Evolutionary conservation across 2,329 filamentous ascomycete species (phyloP), one percentile per base, ranked within the genome.

Genomic region (Pseudocercospora musae): DNA sequence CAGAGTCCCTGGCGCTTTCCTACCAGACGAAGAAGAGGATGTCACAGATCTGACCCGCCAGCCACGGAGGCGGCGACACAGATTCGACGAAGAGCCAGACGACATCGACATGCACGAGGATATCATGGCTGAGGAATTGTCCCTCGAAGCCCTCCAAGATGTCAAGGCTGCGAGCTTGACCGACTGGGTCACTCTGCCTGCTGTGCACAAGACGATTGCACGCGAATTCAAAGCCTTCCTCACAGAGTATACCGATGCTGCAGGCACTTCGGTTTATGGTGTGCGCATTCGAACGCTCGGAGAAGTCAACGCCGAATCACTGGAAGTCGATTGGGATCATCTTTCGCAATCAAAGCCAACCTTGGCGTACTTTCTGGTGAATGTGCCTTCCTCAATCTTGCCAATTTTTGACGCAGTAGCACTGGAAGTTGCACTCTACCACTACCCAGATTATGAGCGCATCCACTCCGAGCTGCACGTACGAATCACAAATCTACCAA

Each of bases 401-500:
- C 95, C 95, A 76, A 89, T 99, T 54, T 98, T 99, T 73, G 95
- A 99, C 71, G 89, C 96, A 68, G 94, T 97, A 3, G 94, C 95
- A 61, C 94, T 99, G 86, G 95, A 99, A 66, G 93, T 96, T 40
- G 94, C 96, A 4, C 85, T 98, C 21, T 87, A 98, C 59, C 92
- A 98, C 76, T 99, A 98, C 78, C 94, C 93, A 1, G 93, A 98
- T 76, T 99, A 99, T 76, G 92, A 96, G 76, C 90, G 92, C 65
- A 99, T 99, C 71, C 95, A 98, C 77, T 90, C 92, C 27, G 95
- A 99, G 77, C 96, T 99, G 58, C 95, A 99, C 74, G 94, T 99
- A 59, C 92, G 95, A 64, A 96, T 99, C 73, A 93, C 92, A 21
- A 94, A 98, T 71, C 83, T 99, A 15, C 96, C 95, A 3, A 90